Percentiles rank a stretch among this genome's conserved stretches.
These are phyloP conservation scores for Ottelia alismoides DNA, from an alignment of 106 monocot genomes.

Conservation along the genomic window DNA sequence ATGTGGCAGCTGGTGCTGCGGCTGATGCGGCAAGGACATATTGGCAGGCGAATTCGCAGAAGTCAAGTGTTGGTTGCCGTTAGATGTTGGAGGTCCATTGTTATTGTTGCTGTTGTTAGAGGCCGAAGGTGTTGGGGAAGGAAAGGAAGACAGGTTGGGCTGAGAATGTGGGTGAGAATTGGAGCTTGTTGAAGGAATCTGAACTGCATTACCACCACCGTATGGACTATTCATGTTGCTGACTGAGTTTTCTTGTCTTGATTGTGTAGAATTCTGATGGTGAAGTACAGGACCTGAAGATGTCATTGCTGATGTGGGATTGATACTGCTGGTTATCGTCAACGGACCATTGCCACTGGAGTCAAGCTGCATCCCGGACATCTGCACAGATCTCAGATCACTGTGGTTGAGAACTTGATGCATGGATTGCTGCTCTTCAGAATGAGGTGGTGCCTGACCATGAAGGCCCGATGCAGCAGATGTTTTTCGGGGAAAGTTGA, in stretches of 20 bases:
- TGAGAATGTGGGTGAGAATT: conserved; percentile 22
- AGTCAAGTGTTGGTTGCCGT: conserved; percentile 3
- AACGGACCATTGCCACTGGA: conserved; percentile 15
- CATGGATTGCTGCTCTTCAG: conserved; percentile 1
- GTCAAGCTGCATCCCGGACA: conserved; percentile 15
- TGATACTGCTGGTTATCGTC: conserved; percentile 20
- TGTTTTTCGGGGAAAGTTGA: conserved; percentile 39
- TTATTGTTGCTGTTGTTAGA: conserved; percentile 28
- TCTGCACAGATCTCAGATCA: conserved; percentile 22
- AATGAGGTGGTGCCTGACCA: conserved; percentile 28
- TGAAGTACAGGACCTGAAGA: conserved; percentile 12
- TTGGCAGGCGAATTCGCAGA: conserved; percentile 20
- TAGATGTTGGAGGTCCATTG: conserved; percentile 13
- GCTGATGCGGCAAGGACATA: conserved; percentile 16
- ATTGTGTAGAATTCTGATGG: conserved; percentile 32
- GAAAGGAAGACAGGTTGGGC: conserved; percentile 23
- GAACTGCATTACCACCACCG: conserved; percentile 12
- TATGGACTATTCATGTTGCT: conserved; percentile 12
- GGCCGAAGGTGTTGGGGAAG: conserved; percentile 21
- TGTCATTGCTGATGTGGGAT: conserved; percentile 6
- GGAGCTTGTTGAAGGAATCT: conserved; percentile 26
- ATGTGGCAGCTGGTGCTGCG: conserved; percentile 11
- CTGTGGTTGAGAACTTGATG: conserved; percentile 17
- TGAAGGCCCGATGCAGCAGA: conserved; percentile 17
- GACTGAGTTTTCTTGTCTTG: conserved; percentile 26